Percentiles rank a stretch among this genome's conserved stretches.
Conservation (phyloP, 768 basidiomycete genomes). For the Trametes elegans region DNA sequence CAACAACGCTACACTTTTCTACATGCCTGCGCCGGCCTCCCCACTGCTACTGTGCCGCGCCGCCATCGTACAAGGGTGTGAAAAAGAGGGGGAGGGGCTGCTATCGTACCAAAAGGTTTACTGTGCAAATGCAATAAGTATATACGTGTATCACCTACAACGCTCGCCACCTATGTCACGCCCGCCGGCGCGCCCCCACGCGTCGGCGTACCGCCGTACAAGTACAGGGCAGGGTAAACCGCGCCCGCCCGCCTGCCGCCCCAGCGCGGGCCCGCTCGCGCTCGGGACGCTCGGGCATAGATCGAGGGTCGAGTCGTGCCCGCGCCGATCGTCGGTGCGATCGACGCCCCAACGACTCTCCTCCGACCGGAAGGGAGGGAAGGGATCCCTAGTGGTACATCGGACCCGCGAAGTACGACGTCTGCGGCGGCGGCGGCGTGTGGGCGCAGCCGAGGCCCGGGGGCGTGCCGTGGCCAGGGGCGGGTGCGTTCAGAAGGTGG, state of each 20-base stretch:
- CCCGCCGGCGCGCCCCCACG: too few species aligned
- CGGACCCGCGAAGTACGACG: slow-evolving; percentile 12
- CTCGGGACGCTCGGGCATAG: background rate
- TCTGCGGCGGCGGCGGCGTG: slow-evolving; percentile 2
- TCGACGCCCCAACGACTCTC: too few species aligned
- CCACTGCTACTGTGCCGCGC: background rate
- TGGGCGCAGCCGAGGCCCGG: background rate
- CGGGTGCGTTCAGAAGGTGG: too few species aligned
- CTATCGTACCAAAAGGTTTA: slow-evolving; percentile 1
- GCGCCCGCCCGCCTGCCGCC: too few species aligned
- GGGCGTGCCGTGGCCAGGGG: too few species aligned
- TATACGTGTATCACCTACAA: background rate
- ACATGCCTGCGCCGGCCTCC: background rate
- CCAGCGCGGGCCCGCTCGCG: too few species aligned
- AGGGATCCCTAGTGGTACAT: slow-evolving; percentile 11
- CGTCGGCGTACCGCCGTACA: too few species aligned
- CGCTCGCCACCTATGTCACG: background rate
- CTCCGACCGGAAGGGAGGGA: too few species aligned
- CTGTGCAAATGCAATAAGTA: background rate
- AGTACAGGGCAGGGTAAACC: slow-evolving; percentile 3
- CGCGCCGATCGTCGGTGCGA: too few species aligned
- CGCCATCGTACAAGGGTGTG: background rate
- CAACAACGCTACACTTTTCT: background rate
- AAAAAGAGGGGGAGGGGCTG: background rate
- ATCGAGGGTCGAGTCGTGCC: slow-evolving; percentile 8